Base-by-base conservation (phyloP, 805 yeast species). In the Yarrowia alimentaria region DNA sequence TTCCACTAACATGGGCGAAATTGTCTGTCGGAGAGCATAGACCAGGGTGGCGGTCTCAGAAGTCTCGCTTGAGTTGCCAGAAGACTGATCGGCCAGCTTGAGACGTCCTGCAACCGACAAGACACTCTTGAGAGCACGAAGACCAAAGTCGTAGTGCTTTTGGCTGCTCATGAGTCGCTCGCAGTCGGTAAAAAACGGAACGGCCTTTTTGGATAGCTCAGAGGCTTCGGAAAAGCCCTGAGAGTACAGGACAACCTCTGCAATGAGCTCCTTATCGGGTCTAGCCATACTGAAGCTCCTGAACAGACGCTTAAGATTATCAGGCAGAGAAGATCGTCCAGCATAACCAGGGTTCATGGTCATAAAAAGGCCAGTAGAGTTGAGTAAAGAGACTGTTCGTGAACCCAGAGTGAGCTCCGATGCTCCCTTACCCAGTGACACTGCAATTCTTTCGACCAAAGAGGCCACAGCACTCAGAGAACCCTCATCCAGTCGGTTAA, bases 321-420 rank as follows among this genome's bases (percentile, higher is more conserved):
- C 95, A 0, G 98, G 98, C 10, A 91, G 67, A 18, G 73, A 74
- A 3, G 86, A 77, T 63, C 98, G 77, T 0, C 97, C 98, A 10
- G 79, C 79, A 60, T 91, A 91, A 0, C 76, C 82, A 1, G 96
- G 97, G 61, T 91, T 91, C 85, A 89, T 83, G 0, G 98, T 91
- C 1, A 91, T 80, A 62, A 90, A 90, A 0, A 91, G 69, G 0
- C 94, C 95, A 5, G 71, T 61, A 10, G 58, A 60, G 2, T 38
- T 29, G 26, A 56, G 35, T 6, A 67, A 54, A 9, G 50, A 19
- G 22, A 43, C 24, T 12, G 29, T 32, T 11, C 50, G 20, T n/a
- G 50, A 30, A 12, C 37, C 37, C 8, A 43, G 22, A 1, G 50
- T 21, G 3, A 43, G n/a, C n/a, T n/a, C n/a, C n/a, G n/a, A n/a